These are phyloP conservation scores for Aspergillus mulundensis DNA, from an alignment of 495 filamentous ascomycete species.

Conservation along the genomic window DNA sequence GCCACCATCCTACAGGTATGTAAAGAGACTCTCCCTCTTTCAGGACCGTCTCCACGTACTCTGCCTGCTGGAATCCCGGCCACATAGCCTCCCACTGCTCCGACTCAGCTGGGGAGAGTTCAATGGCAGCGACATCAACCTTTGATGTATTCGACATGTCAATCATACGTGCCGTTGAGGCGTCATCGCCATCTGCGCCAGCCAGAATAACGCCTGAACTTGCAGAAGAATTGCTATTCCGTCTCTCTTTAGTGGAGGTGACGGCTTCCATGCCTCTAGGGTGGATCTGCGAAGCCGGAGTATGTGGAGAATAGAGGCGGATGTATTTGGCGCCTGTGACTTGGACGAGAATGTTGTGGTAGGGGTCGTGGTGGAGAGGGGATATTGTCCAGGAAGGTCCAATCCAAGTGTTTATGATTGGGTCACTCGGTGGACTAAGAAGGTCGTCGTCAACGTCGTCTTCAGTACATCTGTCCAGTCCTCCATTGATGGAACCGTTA, in stretches of 20 bases:
- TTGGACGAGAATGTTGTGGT: constrained; percentile 89
- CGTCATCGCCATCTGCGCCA: constrained; percentile 1
- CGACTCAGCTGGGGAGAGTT: constrained; percentile 40
- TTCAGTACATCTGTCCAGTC: constrained; percentile 4
- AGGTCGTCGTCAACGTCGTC: neutral
- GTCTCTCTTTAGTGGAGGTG: constrained; percentile 19
- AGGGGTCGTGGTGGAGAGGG: constrained; percentile 88
- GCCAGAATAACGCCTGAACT: neutral
- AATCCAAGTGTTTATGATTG: constrained; percentile 82
- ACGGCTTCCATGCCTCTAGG: constrained; percentile 64
- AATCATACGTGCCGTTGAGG: constrained; percentile 41
- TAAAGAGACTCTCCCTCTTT: constrained; percentile 81
- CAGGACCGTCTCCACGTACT: constrained; percentile 76
- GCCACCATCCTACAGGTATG: constrained; percentile 97
- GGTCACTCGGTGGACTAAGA: constrained; percentile 26
- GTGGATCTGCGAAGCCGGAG: constrained; percentile 53
- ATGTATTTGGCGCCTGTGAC: constrained; percentile 91
- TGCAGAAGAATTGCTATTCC: constrained; percentile 10
- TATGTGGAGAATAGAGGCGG: constrained; percentile 72
- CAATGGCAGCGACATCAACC: constrained; percentile 63
- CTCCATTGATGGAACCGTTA: constrained; percentile 34
- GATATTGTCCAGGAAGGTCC: constrained; percentile 85
- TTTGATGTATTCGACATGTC: constrained; percentile 90
- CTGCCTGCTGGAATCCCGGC: constrained; percentile 54
- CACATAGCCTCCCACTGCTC: constrained; percentile 51